Evolutionary conservation across 2,329 filamentous ascomycete species (phyloP), one percentile per base, ranked within the genome.

Genomic region (Colletotrichum falcatum): DNA sequence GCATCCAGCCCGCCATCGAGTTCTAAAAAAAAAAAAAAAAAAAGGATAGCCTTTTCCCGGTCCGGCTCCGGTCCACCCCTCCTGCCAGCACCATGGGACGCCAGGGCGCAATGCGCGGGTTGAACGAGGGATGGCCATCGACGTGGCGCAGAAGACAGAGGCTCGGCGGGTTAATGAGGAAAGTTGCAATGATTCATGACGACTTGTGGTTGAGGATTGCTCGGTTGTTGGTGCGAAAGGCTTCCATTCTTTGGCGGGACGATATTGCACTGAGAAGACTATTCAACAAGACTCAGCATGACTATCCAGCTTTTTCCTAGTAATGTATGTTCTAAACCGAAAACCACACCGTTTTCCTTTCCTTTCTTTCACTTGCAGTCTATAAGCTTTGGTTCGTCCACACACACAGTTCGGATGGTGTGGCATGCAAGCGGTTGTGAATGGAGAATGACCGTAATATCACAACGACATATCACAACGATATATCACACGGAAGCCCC

Each of bases 201-300:
- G 30, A 6, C 23, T 37, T 35, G 37, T 60, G 30, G 39, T 44
- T 42, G 26, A 11, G 11, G 16, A 39, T 20, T 18, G 4, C 5
- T 23, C 16, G 18, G 35, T 18, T 20, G 16, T 11, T 20, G 16
- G 35, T 5, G 23, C 1, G 42, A 30, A 42, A 18, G 23, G 30
- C 48, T 30, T 59, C 53, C 66, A 53, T 54, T 68, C 61, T 26
- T 65, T 68, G n/a, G 33, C 16, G 60, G 53, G n/a, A n/a, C n/a
- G n/a, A n/a, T n/a, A 61, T 64, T 35, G 16, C 16, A 28, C 53
- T 42, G 4, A 23, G 51, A 63, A 49, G 23, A 51, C 18, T 65
- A 58, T 44, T 67, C 23, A 37, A 30, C 46, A 61, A 37, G 46
- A 54, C 12, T 65, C 35, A 59, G 35, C 44, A 42, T 20, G 3